A percentile compares a stretch with the other conserved stretches of the same genome.
phyloP scores from a whole-genome alignment of 164 flowering plant genomes.

The Brasenia schreberi region DNA sequence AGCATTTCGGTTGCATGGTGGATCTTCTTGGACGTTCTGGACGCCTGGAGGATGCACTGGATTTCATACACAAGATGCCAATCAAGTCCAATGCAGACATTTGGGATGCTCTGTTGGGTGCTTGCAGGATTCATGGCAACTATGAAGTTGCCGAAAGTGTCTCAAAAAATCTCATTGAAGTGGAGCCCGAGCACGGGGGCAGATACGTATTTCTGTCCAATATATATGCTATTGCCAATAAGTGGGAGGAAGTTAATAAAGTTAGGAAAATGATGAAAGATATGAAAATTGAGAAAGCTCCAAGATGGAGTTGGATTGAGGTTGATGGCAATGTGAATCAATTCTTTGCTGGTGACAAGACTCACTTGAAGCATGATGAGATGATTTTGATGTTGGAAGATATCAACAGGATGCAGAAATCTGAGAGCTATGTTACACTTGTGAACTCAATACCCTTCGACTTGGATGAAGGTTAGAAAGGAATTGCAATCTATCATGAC shows the following conservation, averaged over 20 bases:
- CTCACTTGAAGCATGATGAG: constrained; percentile 3
- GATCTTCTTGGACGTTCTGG: constrained; percentile 12
- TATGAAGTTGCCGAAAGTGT: constrained; percentile 4
- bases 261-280: constrained; percentile 6
- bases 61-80: constrained; percentile 6
- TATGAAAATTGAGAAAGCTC: constrained; percentile 3
- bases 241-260: constrained; percentile 11
- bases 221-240: constrained; percentile 8
- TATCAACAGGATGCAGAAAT: neutral
- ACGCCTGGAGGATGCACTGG: constrained; percentile 6
- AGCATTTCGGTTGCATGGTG: constrained; percentile 12
- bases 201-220: constrained; percentile 7
- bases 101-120: constrained; percentile 11
- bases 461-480: neutral
- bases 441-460: neutral
- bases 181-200: constrained; percentile 5
- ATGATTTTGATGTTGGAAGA: constrained; percentile 5
- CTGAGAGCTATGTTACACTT: neutral
- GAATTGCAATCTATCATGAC: neutral
- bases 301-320: constrained; percentile 6
- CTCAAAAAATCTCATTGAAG: constrained; percentile 3
- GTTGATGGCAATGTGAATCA: constrained; percentile 3
- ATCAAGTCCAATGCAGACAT: constrained; percentile 7
- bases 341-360: constrained; percentile 4
- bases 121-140: constrained; percentile 9